Percentiles rank a stretch among this genome's conserved stretches.
These are phyloP conservation scores for Ustilago sp. DNA, from an alignment of 1,284 basidiomycete genomes.

Conservation along the genomic window DNA sequence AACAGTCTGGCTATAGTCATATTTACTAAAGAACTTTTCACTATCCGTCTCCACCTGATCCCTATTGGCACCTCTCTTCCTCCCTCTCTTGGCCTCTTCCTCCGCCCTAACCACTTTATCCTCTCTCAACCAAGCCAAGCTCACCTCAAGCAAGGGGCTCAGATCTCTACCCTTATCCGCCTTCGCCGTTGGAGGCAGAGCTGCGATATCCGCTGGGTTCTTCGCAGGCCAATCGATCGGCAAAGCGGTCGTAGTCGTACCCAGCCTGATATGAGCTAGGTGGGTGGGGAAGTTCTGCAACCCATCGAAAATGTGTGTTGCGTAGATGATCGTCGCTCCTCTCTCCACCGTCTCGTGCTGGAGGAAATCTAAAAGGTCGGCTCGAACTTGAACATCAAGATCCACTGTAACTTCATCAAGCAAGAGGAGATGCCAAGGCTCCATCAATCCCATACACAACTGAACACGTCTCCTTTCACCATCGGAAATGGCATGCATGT, in stretches of 20 bases:
- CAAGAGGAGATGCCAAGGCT: slow-evolving; percentile 90
- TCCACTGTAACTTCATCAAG: slow-evolving; percentile 99
- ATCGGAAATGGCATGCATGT: slow-evolving; percentile 92
- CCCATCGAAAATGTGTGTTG: slow-evolving; percentile 69
- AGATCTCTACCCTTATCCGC: slow-evolving; percentile 32
- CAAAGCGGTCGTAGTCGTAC: slow-evolving; percentile 53
- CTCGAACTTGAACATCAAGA: slow-evolving; percentile 94
- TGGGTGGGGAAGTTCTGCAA: slow-evolving; percentile 67
- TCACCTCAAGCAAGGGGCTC: slow-evolving; percentile 58
- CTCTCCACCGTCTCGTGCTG: slow-evolving; percentile 83
- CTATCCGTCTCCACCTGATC: slow-evolving; percentile 59
- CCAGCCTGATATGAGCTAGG: slow-evolving; percentile 65
- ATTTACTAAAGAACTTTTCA: slow-evolving; percentile 66
- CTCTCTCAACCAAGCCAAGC: slow-evolving; percentile 65
- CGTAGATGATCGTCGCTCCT: slow-evolving; percentile 89
- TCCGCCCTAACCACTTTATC: slow-evolving; percentile 58
- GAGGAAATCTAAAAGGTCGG: slow-evolving; percentile 88
- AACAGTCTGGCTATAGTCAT: slow-evolving; percentile 62
- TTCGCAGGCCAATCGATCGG: slow-evolving; percentile 63
- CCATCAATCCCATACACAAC: slow-evolving; percentile 96
- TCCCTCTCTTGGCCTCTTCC: slow-evolving; percentile 49
- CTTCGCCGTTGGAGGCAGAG: slow-evolving; percentile 17
- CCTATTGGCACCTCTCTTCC: slow-evolving; percentile 55
- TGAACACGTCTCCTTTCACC: slow-evolving; percentile 94
- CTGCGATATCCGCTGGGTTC: slow-evolving; percentile 35